Evolutionary conservation across 1,284 basidiomycete genomes (phyloP), one percentile per base, ranked within the genome.

Genomic region (Papiliotrema terrestris): DNA sequence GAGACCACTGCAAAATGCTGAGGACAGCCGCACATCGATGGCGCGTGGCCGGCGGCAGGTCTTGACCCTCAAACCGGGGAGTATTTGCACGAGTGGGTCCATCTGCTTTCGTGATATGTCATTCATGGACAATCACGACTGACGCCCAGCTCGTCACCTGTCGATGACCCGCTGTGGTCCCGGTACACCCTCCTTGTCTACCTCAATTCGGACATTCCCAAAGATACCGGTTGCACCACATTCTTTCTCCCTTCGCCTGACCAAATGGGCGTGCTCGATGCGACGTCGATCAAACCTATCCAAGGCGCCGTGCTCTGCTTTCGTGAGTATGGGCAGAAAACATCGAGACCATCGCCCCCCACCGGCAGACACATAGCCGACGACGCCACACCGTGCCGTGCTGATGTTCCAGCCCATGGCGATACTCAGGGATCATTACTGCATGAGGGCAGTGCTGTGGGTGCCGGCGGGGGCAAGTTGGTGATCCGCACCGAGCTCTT

Each of bases 171-270:
- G 2, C 63, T 77, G 9, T 77, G 74, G 74, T 82, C 80, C 1
- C 75, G 81, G 3, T 78, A 81, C 52, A 83, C 82, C 5, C 73
- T 83, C 54, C 77, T 83, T 19, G 80, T 83, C 52, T 83, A 83
- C 66, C 79, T 83, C 57, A 83, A 83, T 67, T 65, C 62, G 15
- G 75, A 77, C 54, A 73, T 77, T 26, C 72, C 75, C 3, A 70
- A 74, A n/a, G 72, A 71, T 36, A 72, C 73, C 15, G 82, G 82
- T 19, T 78, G 78, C 57, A 83, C 82, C 3, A 83, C 82, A 2
- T 83, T 82, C 70, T 83, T 83, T 72, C 68, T 82, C 3, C 81
- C 81, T 0, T 79, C 78, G 17, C 55, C 57, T n/a, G 61, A 59
- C 61, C 29, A 32, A 11, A 72, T 52, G 72, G 73, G 80, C 25